Evolutionary conservation across 169 alveolate species (phyloP).

Genomic region (Eimeria nieschulzi): DNA sequence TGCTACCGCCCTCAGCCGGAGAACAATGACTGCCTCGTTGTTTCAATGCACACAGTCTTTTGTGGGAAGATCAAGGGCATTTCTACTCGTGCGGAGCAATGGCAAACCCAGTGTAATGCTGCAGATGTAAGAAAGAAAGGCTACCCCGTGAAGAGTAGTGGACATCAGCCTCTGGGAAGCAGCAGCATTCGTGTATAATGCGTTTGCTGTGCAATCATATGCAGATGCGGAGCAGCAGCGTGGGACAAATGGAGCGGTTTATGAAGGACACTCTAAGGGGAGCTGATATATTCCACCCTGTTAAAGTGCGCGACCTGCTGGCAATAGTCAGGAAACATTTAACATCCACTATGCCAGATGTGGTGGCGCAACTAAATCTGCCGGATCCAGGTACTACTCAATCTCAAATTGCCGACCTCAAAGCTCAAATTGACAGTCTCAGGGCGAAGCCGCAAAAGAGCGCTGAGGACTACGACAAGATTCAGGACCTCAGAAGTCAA

Average conservation of each 20-base stretch:
- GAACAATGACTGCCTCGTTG: conserved; percentile 23
- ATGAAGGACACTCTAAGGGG: conserved; percentile 39
- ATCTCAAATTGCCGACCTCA: conserved; percentile 30
- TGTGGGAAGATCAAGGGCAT: conserved; percentile 61
- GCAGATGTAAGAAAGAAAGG: conserved; percentile 10
- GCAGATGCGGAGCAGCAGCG: conserved; percentile 56
- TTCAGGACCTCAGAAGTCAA: conserved; percentile 19
- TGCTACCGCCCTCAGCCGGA: conserved; percentile 63
- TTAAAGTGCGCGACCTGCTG: conserved; percentile 45
- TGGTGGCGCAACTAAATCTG: conserved; percentile 41
- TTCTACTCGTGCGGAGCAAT: conserved; percentile 25
- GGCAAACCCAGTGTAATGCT: conserved; percentile 53
- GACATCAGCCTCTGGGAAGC: too few species aligned
- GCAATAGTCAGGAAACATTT: conserved; percentile 27
- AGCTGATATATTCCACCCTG: conserved; percentile 50
- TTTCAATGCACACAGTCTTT: conserved; percentile 61
- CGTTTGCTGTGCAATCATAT: too few species aligned
- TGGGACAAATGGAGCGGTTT: conserved; percentile 34
- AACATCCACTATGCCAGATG: conserved; percentile 35
- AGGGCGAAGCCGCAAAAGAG: conserved; percentile 47
- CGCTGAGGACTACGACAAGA: conserved; percentile 41
- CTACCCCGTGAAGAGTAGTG: too few species aligned
- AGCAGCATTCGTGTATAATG: too few species aligned
- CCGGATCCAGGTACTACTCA: conserved; percentile 61
- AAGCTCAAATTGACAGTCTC: conserved; percentile 36